phyloP scores from a whole-genome alignment of 768 basidiomycete species.

The Mycena belliarum region DNA sequence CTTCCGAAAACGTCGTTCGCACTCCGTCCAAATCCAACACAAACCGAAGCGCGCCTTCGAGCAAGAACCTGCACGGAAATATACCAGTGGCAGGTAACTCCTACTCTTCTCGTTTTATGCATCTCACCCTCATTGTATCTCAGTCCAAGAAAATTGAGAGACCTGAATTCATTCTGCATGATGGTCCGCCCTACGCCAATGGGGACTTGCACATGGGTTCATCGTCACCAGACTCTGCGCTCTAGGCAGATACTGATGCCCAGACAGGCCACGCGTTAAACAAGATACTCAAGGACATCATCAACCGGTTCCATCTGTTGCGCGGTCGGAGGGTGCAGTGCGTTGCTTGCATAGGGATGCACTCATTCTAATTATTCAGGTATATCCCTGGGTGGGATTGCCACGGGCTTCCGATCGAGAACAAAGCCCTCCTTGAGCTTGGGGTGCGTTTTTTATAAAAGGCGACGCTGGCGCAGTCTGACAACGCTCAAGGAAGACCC shows the following conservation, averaged over 20 bases:
- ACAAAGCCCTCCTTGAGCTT: constrained; percentile 82
- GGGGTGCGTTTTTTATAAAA: constrained; percentile 43
- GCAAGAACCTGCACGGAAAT: constrained; percentile 69
- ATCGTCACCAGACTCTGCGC: constrained; percentile 16
- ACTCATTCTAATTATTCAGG: constrained; percentile 39
- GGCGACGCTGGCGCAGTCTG: not conserved
- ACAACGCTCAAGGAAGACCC: constrained; percentile 41
- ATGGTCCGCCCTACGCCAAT: constrained; percentile 98
- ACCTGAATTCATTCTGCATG: constrained; percentile 82
- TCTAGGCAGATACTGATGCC: not conserved
- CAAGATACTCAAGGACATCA: constrained; percentile 95
- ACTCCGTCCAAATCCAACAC: constrained; percentile 65
- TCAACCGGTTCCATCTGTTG: constrained; percentile 84
- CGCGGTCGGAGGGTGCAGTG: constrained; percentile 81
- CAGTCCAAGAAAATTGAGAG: constrained; percentile 69
- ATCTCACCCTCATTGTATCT: not conserved
- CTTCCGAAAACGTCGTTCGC: constrained; percentile 85
- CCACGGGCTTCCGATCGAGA: constrained; percentile 96
- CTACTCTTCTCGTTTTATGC: not conserved
- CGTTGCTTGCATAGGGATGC: constrained; percentile 28
- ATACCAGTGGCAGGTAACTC: constrained; percentile 73
- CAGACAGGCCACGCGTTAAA: constrained; percentile 88
- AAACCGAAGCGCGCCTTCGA: constrained; percentile 59
- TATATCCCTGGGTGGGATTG: constrained; percentile 98
- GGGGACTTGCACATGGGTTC: constrained; percentile 93